Base-by-base conservation (phyloP, 768 basidiomycete species). In the Naematelia encephala region DNA sequence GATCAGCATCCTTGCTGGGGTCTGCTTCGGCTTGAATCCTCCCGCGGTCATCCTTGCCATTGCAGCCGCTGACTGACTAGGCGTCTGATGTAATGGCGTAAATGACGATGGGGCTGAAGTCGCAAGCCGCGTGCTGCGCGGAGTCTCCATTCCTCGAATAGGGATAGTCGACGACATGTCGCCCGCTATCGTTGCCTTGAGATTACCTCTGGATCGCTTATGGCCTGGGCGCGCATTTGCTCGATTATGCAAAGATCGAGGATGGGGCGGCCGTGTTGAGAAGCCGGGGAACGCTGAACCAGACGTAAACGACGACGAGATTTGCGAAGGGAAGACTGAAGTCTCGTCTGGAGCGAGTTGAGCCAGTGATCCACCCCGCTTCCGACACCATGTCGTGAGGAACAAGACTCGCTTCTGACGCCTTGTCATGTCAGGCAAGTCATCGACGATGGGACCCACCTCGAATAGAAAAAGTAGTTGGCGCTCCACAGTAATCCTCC, bases 381-480 rank as follows among this genome's bases (percentile, higher is more conserved):
- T 86, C 45, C 87, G 84, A 5, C 92, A 90, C 90, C 91, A 96
- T 21, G 91, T 86, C 1, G 90, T 88, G 59, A 96, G 83, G 79
- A 94, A 97, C 56, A 98, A 78, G 68, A 97, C 85, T 21, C 93
- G 86, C 80, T 93, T 96, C 78, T 73, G 72, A 12, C 72, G 73
- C 59, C 75, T 77, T 12, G 28, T n/a, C 51, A 1, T 16, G 49
- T 27, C 22, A 58, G 30, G 5, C 30, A 39, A 54, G 13, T 22
- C n/a, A 39, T 21, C 12, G 34, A n/a, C 45, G 21, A 30, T 14
- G 30, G 29, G 27, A 86, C 80, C 80, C 91, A 93, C 70, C 87
- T 84, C 81, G 92, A 94, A 69, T 91, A 81, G 80, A 98, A 94
- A 82, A 98, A 97, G 87, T 91, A 94, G 75, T 94, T 90, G 11